Base-by-base conservation (phyloP, 345 rosid species). In the Diplotaxis tenuifolia region DNA sequence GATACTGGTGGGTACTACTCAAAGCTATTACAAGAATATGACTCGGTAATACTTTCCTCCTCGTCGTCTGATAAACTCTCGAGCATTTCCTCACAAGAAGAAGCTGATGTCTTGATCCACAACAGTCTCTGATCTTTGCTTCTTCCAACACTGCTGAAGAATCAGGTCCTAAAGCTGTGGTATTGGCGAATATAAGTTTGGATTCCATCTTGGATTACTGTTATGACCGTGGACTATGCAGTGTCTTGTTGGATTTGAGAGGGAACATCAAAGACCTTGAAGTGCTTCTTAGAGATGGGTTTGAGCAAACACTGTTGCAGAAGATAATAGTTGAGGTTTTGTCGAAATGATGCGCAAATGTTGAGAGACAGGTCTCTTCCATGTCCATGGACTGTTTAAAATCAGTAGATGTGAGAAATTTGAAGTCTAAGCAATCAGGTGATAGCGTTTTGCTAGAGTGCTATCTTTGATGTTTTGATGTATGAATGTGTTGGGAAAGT, bases 1-100 rank as follows among this genome's bases (percentile, higher is more conserved):
- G 78, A 79, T 65, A 15, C 49, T 50, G 89, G 90, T 74, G 95
- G 98, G 57, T 83, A 89, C 84, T 87, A 88, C 84, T 88, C 86
- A 18, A 79, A 76, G 72, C 68, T 94, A 75, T 81, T 87, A 62
- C 93, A 86, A 65, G 89, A 94, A 79, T 86, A 87, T 21, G 88
- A 94, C 68, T 93, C 83, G 14, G 28, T 91, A 12, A 74, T 91
- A 57, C 61, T 85, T 58, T 87, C 90, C 0, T 62, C 88, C 18
- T 81, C 87, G 16, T 77, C 83, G 12, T 9, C 57, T 57, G 78
- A 77, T 70, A 50, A 75, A 14, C 74, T 70, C 42, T 62, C 86
- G 0, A 42, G 75, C 67, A 83, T 86, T 36, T 31, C 61, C 2
- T 87, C 95, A 4, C 85, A 74, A 71, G 90, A 94, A 80, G 83